Evolutionary conservation across 345 rosid genomes (phyloP).

Genomic region (Erucastrum elatum): DNA sequence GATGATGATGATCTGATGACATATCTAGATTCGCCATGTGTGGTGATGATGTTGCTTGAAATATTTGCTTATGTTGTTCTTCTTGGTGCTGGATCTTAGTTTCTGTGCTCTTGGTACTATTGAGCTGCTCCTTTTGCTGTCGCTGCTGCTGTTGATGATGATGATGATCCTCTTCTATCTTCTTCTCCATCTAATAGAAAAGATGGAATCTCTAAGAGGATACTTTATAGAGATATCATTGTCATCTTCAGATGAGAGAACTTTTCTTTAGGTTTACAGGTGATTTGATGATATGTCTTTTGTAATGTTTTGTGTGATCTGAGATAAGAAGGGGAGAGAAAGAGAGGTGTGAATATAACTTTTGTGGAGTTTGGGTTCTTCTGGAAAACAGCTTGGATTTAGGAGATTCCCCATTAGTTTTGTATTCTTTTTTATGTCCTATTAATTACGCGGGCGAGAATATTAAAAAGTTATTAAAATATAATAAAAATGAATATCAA

Average conservation of each 20-base stretch:
- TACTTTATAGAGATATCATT: conserved; percentile 33
- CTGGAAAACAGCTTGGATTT: conserved; percentile 68
- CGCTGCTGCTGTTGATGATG: conserved; percentile 1
- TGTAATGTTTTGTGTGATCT: conserved; percentile 23
- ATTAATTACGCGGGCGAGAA: conserved; percentile 34
- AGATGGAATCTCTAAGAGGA: conserved; percentile 22
- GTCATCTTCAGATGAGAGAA: conserved; percentile 33
- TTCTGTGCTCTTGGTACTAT: conserved; percentile 17
- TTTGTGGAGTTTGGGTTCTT: conserved; percentile 39
- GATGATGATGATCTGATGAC: conserved; percentile 38
- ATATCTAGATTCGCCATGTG: conserved; percentile 49
- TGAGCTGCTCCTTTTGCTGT: background rate
- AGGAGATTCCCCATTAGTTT: conserved; percentile 55
- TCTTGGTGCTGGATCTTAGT: conserved; percentile 28
- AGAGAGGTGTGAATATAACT: conserved; percentile 54
- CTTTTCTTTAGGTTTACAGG: conserved; percentile 33
- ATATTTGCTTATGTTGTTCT: background rate
- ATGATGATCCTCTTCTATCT: conserved; percentile 10
- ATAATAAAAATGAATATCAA: background rate
- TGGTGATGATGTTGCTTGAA: conserved; percentile 20
- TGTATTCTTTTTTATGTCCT: conserved; percentile 1
- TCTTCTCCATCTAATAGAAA: conserved; percentile 27
- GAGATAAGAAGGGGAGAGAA: conserved; percentile 28
- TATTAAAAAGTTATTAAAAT: background rate
- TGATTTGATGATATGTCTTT: conserved; percentile 26